Conservation (phyloP, 257 asterid species). For the Paraleonurus japonicus region DNA sequence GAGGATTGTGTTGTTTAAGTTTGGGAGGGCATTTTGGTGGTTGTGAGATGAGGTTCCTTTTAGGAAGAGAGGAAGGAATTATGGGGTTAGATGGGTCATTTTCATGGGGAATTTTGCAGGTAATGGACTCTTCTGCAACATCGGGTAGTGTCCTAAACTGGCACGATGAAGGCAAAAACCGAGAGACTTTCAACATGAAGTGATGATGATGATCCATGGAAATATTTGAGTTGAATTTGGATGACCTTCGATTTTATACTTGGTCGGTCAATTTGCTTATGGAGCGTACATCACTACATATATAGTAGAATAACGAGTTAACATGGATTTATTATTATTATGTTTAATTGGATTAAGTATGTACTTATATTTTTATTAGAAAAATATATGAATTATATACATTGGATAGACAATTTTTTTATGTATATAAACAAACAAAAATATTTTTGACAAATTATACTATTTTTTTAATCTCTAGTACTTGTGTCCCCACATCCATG, state of each 20-base stretch:
- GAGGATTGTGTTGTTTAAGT: background rate
- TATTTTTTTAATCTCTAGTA: too few species aligned
- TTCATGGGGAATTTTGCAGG: conserved; percentile 11
- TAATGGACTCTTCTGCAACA: conserved; percentile 44
- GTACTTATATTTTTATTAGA: too few species aligned
- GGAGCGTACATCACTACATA: too few species aligned
- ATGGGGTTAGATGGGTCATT: conserved; percentile 1
- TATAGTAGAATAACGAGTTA: too few species aligned
- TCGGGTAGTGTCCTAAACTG: conserved; percentile 39
- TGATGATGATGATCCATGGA: conserved; percentile 45
- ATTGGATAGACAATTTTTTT: too few species aligned
- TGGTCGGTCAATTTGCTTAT: background rate
- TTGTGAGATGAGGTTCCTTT: background rate
- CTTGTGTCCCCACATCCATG: too few species aligned
- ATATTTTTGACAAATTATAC: too few species aligned
- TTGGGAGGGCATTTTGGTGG: conserved; percentile 27
- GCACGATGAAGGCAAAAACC: conserved; percentile 69
- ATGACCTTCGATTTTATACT: background rate
- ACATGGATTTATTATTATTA: too few species aligned
- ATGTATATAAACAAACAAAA: too few species aligned
- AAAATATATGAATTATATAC: too few species aligned
- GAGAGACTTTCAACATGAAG: conserved; percentile 42
- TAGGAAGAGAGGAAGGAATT: background rate
- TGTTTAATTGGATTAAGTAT: too few species aligned
- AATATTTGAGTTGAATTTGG: background rate